phyloP scores from a whole-genome alignment of 2,329 filamentous ascomycete genomes.

The Clarireedia paspali region DNA sequence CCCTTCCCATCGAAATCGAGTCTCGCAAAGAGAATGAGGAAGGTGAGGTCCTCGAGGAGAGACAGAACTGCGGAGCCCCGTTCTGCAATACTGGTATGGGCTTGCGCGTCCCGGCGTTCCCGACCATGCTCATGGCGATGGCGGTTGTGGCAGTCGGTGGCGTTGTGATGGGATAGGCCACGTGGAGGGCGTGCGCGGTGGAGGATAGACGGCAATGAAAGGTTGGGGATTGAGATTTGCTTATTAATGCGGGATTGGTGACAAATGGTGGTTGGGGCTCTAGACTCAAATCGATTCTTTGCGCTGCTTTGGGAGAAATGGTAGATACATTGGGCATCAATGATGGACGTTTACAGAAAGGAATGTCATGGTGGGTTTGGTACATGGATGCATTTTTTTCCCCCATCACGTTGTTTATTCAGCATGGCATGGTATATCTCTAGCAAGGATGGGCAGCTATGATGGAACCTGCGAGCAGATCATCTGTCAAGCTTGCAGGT shows the following conservation, averaged over 20 bases:
- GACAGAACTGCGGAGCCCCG: conserved; percentile 1
- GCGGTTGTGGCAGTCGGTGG: not conserved
- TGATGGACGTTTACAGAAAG: no score
- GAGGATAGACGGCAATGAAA: not conserved
- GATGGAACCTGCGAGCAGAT: no score
- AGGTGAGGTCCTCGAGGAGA: not conserved
- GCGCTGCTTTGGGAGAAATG: no score
- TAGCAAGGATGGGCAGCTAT: no score
- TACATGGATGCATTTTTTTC: no score
- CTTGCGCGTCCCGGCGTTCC: not conserved
- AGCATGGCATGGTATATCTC: no score
- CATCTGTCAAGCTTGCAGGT: no score
- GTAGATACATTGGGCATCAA: no score
- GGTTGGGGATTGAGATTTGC: not conserved
- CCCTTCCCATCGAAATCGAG: not conserved
- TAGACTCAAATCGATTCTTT: no score
- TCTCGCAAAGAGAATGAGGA: not conserved
- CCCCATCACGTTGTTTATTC: no score
- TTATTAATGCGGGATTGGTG: not conserved
- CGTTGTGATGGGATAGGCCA: not conserved
- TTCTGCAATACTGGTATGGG: not conserved
- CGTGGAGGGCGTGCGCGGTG: not conserved
- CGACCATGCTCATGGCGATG: not conserved
- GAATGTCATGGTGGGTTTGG: no score
- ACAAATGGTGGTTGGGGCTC: no score